phyloP scores from a whole-genome alignment of 1,284 basidiomycete genomes.

The Melanopsichium pennsylvanicum region DNA sequence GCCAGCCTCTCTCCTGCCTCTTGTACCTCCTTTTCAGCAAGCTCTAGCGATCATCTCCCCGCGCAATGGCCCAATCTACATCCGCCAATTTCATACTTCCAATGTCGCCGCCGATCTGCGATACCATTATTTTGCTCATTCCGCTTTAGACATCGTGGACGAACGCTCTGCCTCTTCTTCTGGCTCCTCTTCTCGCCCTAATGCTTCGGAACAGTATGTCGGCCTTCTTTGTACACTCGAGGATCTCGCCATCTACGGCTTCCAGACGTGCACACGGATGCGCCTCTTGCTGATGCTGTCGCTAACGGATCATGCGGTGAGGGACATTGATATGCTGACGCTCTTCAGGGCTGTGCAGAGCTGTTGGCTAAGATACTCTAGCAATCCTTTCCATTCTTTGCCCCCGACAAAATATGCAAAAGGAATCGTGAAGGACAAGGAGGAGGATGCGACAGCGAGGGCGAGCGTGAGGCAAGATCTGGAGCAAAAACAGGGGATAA shows the following conservation, averaged over 20 bases:
- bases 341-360: constrained; percentile 66
- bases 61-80: constrained; percentile 42
- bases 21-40: constrained; percentile 7
- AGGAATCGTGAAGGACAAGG: neutral
- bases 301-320: constrained; percentile 62
- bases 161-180: constrained; percentile 50
- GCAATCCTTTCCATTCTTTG: constrained; percentile 63
- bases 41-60: constrained; percentile 50
- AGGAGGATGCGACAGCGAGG: neutral
- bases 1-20: neutral
- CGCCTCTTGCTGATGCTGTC: constrained; percentile 63
- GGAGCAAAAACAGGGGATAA: constrained; percentile 13
- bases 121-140: constrained; percentile 65
- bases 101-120: constrained; percentile 27
- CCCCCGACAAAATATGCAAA: constrained; percentile 15
- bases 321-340: constrained; percentile 66
- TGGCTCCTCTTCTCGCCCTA: constrained; percentile 29
- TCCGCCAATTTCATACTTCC: constrained; percentile 31
- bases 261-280: constrained; percentile 64
- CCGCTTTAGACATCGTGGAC: constrained; percentile 64
- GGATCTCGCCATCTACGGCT: constrained; percentile 66
- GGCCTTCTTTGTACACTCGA: constrained; percentile 66
- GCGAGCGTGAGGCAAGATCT: constrained; percentile 8
- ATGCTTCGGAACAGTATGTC: constrained; percentile 63
- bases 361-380: constrained; percentile 62